These are phyloP conservation scores for Tylopilus rubrobrunneus DNA, from an alignment of 768 basidiomycete genomes.

Conservation along the genomic window DNA sequence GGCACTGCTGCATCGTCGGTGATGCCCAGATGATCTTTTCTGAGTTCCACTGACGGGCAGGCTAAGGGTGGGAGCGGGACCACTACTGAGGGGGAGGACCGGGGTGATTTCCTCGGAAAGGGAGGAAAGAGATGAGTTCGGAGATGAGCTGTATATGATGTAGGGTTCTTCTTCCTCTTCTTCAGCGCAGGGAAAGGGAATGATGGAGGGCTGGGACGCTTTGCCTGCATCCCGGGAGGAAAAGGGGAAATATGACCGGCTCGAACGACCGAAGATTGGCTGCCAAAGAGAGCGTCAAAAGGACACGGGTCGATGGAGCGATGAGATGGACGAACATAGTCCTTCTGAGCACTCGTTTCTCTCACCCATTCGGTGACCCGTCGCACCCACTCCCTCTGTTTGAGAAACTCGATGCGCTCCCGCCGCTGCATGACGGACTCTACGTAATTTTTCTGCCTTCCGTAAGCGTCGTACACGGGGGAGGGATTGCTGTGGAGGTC, in stretches of 20 bases:
- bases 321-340: slow-evolving; percentile 10
- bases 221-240: slow-evolving; percentile 6
- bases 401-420: slow-evolving; percentile 51
- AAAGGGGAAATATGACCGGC: slow-evolving; percentile 7
- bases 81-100: slow-evolving; percentile 20
- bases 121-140: slow-evolving; percentile 30
- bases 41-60: slow-evolving; percentile 7
- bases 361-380: slow-evolving; percentile 37
- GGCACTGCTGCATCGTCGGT: slow-evolving; percentile 29
- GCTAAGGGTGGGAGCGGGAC: slow-evolving; percentile 10
- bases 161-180: slow-evolving; percentile 33
- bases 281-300: background rate
- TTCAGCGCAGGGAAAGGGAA: slow-evolving; percentile 26
- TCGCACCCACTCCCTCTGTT: slow-evolving; percentile 42
- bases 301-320: background rate
- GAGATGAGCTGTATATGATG: slow-evolving; percentile 32
- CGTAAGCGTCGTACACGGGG: slow-evolving; percentile 38
- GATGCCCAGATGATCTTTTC: slow-evolving; percentile 21
- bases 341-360: slow-evolving; percentile 28
- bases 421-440: slow-evolving; percentile 46
- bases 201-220: slow-evolving; percentile 10
- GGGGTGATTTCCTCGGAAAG: slow-evolving; percentile 29
- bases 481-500: slow-evolving; percentile 19
- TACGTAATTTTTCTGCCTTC: slow-evolving; percentile 41
- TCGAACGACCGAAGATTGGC: slow-evolving; percentile 19